Percentiles rank a stretch among this genome's conserved stretches.
Conservation (phyloP, 2,329 filamentous ascomycete genomes). For the Cladosporium colombiae region DNA sequence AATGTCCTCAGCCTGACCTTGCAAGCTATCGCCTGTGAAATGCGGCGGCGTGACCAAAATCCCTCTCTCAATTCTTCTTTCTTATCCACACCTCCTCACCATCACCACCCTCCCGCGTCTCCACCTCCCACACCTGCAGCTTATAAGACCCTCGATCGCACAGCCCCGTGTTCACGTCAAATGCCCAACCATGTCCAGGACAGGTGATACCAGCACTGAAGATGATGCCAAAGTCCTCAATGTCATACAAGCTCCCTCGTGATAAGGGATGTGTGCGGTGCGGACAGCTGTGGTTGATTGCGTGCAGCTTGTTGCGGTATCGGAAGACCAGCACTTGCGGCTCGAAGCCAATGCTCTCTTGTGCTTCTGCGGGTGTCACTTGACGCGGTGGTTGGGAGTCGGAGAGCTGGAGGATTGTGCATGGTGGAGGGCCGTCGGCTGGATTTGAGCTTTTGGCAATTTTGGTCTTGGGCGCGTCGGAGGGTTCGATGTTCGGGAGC, state of each 20-base stretch:
- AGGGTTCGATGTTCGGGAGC: conserved; percentile 56
- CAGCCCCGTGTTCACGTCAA: conserved; percentile 65
- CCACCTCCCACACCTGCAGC: conserved; percentile 64
- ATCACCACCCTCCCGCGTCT: conserved; percentile 42
- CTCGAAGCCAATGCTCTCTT: conserved; percentile 40
- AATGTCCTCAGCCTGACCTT: not conserved
- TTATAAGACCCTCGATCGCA: conserved; percentile 64
- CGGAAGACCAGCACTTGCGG: conserved; percentile 67
- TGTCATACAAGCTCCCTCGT: conserved; percentile 64
- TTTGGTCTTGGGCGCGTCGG: conserved; percentile 41
- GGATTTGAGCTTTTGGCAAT: conserved; percentile 43
- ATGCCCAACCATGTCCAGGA: conserved; percentile 71
- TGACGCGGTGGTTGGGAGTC: conserved; percentile 16
- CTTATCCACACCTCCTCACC: conserved; percentile 37
- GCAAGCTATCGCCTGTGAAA: not conserved
- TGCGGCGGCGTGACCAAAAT: not conserved
- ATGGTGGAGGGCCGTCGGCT: conserved; percentile 36
- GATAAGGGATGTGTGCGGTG: conserved; percentile 68
- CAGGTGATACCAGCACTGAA: conserved; percentile 65
- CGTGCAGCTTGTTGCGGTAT: conserved; percentile 65
- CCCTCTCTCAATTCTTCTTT: conserved; percentile 33
- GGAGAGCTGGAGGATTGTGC: conserved; percentile 55
- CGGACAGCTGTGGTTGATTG: conserved; percentile 71
- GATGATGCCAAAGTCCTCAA: conserved; percentile 69
- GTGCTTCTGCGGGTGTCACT: conserved; percentile 39